phyloP scores from a whole-genome alignment of 1,284 basidiomycete species.

The Pascua sp. region DNA sequence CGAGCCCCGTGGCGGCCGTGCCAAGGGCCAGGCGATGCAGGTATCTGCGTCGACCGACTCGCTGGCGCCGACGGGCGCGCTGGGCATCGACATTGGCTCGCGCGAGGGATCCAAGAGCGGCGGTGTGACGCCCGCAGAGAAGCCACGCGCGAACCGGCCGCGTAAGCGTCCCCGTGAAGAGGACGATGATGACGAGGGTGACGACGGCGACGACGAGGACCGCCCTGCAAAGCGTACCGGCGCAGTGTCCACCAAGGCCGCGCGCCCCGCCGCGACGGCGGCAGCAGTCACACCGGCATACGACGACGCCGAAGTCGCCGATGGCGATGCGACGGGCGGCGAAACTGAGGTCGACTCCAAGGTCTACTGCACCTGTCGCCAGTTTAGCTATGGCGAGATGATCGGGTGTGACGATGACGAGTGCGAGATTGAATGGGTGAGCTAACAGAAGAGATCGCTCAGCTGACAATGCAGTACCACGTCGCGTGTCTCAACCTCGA shows the following conservation, averaged over 20 bases:
- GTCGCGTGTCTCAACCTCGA: constrained; percentile 71
- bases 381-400: constrained; percentile 80
- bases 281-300: constrained; percentile 2
- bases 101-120: constrained; percentile 15
- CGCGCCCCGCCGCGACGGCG: constrained; percentile 7
- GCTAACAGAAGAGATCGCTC: constrained; percentile 43
- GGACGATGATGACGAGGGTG: constrained; percentile 36
- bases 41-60: constrained; percentile 27
- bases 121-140: neutral
- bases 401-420: constrained; percentile 89
- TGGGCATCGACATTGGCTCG: constrained; percentile 19
- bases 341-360: constrained; percentile 59
- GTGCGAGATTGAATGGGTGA: constrained; percentile 91
- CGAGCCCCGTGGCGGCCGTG: constrained; percentile 4
- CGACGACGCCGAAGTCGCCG: constrained; percentile 48
- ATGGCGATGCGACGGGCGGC: constrained; percentile 8
- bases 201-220: constrained; percentile 36
- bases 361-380: constrained; percentile 84
- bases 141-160: constrained; percentile 8
- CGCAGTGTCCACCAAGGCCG: constrained; percentile 1
- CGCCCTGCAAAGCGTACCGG: constrained; percentile 18
- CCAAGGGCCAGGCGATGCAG: constrained; percentile 24
- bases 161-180: constrained; percentile 26
- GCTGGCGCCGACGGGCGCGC: constrained; percentile 14
- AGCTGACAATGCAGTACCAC: constrained; percentile 64